Evolutionary conservation across 2,329 filamentous ascomycete species (phyloP), one percentile per base, ranked within the genome.

Genomic region (Cercospora berteroae): DNA sequence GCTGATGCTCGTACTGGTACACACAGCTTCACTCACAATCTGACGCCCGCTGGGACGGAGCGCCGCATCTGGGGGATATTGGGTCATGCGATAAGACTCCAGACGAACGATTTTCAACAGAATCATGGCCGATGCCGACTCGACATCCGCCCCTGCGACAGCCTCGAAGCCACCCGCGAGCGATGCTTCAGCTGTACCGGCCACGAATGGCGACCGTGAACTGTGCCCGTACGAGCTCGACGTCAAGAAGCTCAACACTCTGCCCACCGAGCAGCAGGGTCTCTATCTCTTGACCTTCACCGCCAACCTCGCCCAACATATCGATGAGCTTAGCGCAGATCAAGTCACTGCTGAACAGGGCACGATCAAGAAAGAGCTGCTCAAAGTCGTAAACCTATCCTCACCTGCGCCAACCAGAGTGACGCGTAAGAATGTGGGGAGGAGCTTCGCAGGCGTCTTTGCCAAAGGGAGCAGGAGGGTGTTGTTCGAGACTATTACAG

Each of bases 201-300:
- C 62, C 5, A 57, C 65, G 57, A 72, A 72, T 64, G 70, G 69
- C 52, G 71, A 74, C 20, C 55, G 44, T 10, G 29, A 60, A 20
- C 29, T 65, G 29, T 60, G 42, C 12, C 55, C 56, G 13, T 80
- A 70, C 61, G 72, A 97, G 83, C 91, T 99, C 79, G 94, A 99
- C 78, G 82, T 97, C 73, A 83, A 89, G 75, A 97, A 97, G 84
- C 89, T 99, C 58, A 90, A 97, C 80, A 86, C 91, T 62, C 87
- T 98, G 57, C 92, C 94, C 52, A 88, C 92, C 63, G 95, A 99
- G 81, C 95, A 99, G 79, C 95, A 99, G 81, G 94, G 97, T 76
- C 87, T 99, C 12, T 96, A 95, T 79, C 87, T 99, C 70, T 85
- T 99, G 68, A 96, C 90, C 27, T 97, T 96, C 77, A 90, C 94